Evolutionary conservation across 257 asterid genomes (phyloP).

Genomic region (Verbascum thapsus): DNA sequence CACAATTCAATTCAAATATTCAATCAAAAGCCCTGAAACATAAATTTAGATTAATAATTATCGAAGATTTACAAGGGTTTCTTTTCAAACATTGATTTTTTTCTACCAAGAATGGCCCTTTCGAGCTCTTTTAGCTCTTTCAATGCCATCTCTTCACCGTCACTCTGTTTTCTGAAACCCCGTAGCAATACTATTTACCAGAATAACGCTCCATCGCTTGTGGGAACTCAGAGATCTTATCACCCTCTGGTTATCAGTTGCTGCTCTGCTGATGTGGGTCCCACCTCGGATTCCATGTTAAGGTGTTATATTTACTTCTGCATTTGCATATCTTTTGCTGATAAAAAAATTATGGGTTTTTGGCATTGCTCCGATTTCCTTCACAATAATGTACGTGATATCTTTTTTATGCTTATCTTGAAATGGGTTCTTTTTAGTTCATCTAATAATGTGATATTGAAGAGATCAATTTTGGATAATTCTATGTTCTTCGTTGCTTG

Average conservation of each 20-base stretch:
- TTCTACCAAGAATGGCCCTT: constrained; percentile 45
- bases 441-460: background rate
- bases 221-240: constrained; percentile 37
- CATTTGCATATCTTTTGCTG: too few species aligned
- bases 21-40: too few species aligned
- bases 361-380: constrained; percentile 13
- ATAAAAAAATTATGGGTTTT: constrained; percentile 16
- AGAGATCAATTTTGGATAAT: background rate
- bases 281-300: constrained; percentile 48
- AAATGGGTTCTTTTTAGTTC: background rate
- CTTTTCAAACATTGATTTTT: too few species aligned
- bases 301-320: constrained; percentile 45
- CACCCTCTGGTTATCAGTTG: constrained; percentile 44
- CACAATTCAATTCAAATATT: too few species aligned
- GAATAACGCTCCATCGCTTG: constrained; percentile 26
- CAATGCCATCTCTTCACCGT: constrained; percentile 41
- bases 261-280: constrained; percentile 47
- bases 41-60: too few species aligned
- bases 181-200: background rate
- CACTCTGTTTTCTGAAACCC: constrained; percentile 45
- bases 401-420: background rate
- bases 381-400: background rate
- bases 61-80: too few species aligned
- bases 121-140: constrained; percentile 41
- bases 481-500: background rate